phyloP scores from a whole-genome alignment of 2,329 filamentous ascomycete species.

The Alternaria dauci region DNA sequence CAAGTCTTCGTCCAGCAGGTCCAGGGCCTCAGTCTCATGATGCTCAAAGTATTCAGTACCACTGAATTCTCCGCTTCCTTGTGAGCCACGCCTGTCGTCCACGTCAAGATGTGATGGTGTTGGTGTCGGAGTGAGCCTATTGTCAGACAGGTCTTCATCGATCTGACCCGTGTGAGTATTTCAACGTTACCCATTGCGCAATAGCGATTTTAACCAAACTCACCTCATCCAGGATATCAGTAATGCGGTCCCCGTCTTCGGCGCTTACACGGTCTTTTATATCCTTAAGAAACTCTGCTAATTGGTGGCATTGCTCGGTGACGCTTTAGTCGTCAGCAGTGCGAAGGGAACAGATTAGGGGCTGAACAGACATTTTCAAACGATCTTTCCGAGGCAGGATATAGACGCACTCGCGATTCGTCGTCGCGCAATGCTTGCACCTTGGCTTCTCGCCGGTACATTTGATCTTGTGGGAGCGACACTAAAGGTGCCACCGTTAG shows the following conservation, averaged over 20 bases:
- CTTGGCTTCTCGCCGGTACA: slow-evolving; percentile 50
- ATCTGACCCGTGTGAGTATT: slow-evolving; percentile 30
- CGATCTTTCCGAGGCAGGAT: slow-evolving; percentile 50
- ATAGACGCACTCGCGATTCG: slow-evolving; percentile 49
- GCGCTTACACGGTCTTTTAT: slow-evolving; percentile 27
- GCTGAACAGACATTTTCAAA: slow-evolving; percentile 44
- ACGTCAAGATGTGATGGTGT: slow-evolving; percentile 28
- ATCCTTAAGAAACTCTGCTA: slow-evolving; percentile 34
- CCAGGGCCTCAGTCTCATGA: slow-evolving; percentile 29
- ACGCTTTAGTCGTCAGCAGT: slow-evolving; percentile 33
- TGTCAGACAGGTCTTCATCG: slow-evolving; percentile 38
- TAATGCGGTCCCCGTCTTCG: slow-evolving; percentile 34
- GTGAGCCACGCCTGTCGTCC: slow-evolving; percentile 26
- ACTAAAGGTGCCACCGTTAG: slow-evolving; percentile 35
- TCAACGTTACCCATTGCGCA: neutral
- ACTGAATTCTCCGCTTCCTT: slow-evolving; percentile 16
- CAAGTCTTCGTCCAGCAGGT: slow-evolving; percentile 42
- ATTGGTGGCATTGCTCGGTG: slow-evolving; percentile 40
- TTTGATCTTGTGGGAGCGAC: slow-evolving; percentile 53
- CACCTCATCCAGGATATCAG: slow-evolving; percentile 35
- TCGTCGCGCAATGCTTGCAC: slow-evolving; percentile 50
- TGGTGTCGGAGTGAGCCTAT: slow-evolving; percentile 19
- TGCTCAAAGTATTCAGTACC: slow-evolving; percentile 20
- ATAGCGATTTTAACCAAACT: neutral
- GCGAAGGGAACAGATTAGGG: neutral